Percentiles rank a stretch among this genome's conserved stretches.
These are phyloP conservation scores for Suillus alpinus DNA, from an alignment of 768 basidiomycete species.

Conservation along the genomic window DNA sequence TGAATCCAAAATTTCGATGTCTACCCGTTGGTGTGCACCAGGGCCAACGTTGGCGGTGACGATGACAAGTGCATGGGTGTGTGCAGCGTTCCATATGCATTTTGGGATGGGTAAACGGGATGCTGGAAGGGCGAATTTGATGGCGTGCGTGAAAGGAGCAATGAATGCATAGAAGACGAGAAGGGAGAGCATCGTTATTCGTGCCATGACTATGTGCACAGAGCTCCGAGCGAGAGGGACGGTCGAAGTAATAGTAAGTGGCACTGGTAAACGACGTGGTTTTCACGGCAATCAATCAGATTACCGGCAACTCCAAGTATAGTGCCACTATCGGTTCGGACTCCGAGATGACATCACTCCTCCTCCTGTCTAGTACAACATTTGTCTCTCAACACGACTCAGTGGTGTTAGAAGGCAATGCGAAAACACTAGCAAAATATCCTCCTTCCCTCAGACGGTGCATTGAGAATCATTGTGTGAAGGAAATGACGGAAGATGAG, in stretches of 20 bases:
- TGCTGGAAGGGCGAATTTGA: conserved; percentile 83
- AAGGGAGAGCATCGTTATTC: conserved; percentile 9
- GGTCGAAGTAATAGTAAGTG: neutral
- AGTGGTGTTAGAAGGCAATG: too few relatives aligned
- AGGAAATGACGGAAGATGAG: too few relatives aligned
- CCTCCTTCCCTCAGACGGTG: too few relatives aligned
- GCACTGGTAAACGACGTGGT: neutral
- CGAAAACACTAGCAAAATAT: too few relatives aligned
- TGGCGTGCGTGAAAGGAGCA: conserved; percentile 44
- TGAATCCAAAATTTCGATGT: conserved; percentile 93
- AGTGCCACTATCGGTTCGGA: too few relatives aligned
- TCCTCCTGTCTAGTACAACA: too few relatives aligned
- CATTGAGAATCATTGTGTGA: too few relatives aligned
- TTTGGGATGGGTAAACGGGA: conserved; percentile 71
- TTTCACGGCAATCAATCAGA: neutral
- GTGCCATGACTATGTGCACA: neutral
- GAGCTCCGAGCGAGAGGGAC: too few relatives aligned
- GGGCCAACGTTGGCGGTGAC: conserved; percentile 91
- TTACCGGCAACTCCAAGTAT: neutral
- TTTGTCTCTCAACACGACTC: too few relatives aligned
- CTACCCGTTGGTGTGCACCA: conserved; percentile 75
- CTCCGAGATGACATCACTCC: too few relatives aligned
- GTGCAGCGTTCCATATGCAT: conserved; percentile 95
- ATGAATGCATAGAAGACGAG: conserved; percentile 28
- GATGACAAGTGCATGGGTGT: conserved; percentile 84